Conservation (phyloP, 2,329 filamentous ascomycete genomes). For the Ceratocystis destructans region DNA sequence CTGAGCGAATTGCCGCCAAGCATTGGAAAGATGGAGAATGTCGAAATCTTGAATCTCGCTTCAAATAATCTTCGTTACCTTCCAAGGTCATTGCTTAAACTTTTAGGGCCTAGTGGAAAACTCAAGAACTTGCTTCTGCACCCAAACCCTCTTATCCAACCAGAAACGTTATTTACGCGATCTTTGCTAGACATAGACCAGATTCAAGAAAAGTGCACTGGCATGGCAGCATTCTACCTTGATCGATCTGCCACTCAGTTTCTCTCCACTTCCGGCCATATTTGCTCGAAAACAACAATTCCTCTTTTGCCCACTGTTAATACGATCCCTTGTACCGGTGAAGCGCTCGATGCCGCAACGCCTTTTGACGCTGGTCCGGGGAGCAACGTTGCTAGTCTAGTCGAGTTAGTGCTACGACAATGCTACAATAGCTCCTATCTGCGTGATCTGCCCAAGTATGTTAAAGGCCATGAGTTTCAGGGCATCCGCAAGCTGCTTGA, state of each 20-base stretch:
- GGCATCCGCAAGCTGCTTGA: constrained; percentile 25
- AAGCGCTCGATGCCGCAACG: constrained; percentile 12
- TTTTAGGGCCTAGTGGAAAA: constrained; percentile 34
- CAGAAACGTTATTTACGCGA: constrained; percentile 22
- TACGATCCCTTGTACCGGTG: constrained; percentile 10
- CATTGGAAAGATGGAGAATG: constrained; percentile 43
- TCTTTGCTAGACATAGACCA: constrained; percentile 14
- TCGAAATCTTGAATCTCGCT: constrained; percentile 51
- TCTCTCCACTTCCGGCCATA: constrained; percentile 11
- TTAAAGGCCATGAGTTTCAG: constrained; percentile 29
- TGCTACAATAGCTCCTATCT: constrained; percentile 34
- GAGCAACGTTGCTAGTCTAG: constrained; percentile 33
- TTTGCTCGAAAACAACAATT: constrained; percentile 4
- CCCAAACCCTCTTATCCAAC: constrained; percentile 49
- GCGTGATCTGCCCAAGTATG: constrained; percentile 30
- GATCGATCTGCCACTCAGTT: constrained; percentile 17
- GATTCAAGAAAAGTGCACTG: constrained; percentile 10
- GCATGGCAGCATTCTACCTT: constrained; percentile 18
- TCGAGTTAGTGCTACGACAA: constrained; percentile 37
- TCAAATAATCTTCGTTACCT: constrained; percentile 48
- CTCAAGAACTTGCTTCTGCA: constrained; percentile 42
- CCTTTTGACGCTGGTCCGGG: constrained; percentile 16
- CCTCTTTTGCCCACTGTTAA: constrained; percentile 5
- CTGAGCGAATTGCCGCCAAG: constrained; percentile 47
- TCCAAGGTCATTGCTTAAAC: constrained; percentile 47